Conservation (phyloP, 2,329 filamentous ascomycete species). For the Pseudogymnoascus sp. region DNA sequence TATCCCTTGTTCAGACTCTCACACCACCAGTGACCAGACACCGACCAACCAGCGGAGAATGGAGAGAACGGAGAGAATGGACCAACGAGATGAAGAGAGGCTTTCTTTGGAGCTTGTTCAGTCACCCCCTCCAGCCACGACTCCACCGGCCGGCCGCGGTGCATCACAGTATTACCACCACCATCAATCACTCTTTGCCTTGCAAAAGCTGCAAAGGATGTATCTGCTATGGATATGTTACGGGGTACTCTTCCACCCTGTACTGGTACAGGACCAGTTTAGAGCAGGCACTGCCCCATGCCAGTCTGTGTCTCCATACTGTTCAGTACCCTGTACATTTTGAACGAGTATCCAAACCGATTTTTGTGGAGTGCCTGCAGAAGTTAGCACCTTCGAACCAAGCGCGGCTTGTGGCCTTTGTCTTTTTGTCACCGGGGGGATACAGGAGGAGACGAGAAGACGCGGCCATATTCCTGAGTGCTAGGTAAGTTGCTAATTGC, state of each 20-base stretch:
- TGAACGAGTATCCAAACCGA: constrained; percentile 1
- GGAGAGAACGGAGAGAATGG: not conserved
- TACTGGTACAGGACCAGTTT: not conserved
- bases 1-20: not conserved
- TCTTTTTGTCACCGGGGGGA: not conserved
- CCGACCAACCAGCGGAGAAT: not conserved
- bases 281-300: not conserved
- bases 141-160: constrained; percentile 6
- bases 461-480: not conserved
- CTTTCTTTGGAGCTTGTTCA: constrained; percentile 1
- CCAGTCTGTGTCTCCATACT: not conserved
- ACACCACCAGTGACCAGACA: constrained; percentile 1
- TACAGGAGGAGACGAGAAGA: not conserved
- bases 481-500: not conserved
- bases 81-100: not conserved
- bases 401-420: not conserved
- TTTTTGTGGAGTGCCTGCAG: constrained; percentile 1
- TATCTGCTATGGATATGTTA: not conserved
- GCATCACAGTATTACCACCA: constrained; percentile 2
- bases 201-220: constrained; percentile 1
- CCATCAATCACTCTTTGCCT: not conserved
- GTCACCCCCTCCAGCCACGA: not conserved
- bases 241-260: not conserved
- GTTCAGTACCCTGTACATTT: constrained; percentile 1
- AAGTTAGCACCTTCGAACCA: not conserved